Conservation (phyloP, 805 yeast species). For the Isabelozyma rhagii region DNA sequence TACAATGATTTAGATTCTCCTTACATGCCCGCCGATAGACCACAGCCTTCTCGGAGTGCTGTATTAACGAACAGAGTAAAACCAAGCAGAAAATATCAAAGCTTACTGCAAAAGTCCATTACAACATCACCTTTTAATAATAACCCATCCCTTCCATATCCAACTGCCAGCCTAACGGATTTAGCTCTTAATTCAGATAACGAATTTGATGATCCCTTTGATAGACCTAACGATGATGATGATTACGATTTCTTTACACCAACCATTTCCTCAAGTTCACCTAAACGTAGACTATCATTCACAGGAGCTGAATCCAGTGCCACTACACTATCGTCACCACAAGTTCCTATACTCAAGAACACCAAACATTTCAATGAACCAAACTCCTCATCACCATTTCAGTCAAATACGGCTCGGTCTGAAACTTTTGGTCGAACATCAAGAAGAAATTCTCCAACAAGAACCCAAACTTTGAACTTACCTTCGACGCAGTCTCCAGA, state of each 20-base stretch:
- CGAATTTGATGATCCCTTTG: neutral
- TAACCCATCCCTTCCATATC: neutral
- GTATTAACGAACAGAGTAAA: neutral
- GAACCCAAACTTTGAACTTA: neutral
- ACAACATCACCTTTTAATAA: slow-evolving; percentile 3
- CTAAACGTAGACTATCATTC: neutral
- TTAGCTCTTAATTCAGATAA: neutral
- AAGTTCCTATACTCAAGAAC: neutral
- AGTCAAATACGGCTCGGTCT: neutral
- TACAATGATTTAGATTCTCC: slow-evolving; percentile 13
- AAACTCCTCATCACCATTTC: slow-evolving; percentile 1
- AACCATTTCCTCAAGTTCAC: neutral
- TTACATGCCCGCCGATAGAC: neutral
- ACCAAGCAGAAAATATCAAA: slow-evolving; percentile 9
- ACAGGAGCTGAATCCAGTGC: neutral
- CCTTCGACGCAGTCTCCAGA: neutral
- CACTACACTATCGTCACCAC: neutral
- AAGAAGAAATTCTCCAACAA: neutral
- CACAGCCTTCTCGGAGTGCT: neutral
- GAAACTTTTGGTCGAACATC: neutral
- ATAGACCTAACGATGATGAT: neutral
- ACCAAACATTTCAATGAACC: neutral
- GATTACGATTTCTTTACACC: neutral
- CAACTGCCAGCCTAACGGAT: neutral
- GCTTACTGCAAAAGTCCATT: slow-evolving; percentile 9